These are phyloP conservation scores for Helichrysum umbraculigerum DNA, from an alignment of 129 eudicot genomes.

Conservation along the genomic window DNA sequence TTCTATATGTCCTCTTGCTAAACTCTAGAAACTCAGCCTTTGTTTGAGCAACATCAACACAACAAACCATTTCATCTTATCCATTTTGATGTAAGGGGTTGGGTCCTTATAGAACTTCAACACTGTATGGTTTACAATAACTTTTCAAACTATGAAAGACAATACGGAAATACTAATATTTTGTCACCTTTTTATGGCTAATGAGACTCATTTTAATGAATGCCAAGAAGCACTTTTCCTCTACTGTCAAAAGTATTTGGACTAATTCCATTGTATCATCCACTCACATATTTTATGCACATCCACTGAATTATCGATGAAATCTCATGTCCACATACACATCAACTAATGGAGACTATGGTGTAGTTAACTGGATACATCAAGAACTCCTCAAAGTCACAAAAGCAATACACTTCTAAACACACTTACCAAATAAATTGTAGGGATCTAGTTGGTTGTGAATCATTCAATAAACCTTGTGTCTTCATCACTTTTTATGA, in stretches of 20 bases:
- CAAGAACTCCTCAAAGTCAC: background rate
- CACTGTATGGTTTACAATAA: too few relatives aligned
- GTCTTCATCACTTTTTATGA: background rate
- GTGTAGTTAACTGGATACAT: background rate
- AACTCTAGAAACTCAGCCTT: background rate
- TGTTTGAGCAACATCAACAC: background rate
- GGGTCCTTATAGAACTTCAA: background rate
- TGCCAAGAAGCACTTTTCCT: background rate
- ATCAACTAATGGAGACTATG: background rate
- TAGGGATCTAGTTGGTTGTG: background rate
- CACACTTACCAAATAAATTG: background rate
- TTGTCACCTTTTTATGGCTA: background rate
- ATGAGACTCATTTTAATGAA: background rate
- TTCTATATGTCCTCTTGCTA: background rate
- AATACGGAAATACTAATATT: background rate
- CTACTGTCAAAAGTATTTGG: background rate
- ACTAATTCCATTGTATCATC: too few relatives aligned
- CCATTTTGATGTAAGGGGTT: background rate
- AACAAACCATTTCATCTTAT: background rate
- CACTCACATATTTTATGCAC: background rate
- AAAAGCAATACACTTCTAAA: too few relatives aligned
- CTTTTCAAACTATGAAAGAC: too few relatives aligned
- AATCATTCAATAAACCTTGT: background rate
- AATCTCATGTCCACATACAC: background rate
- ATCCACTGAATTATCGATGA: too few relatives aligned